Percentiles rank a stretch among this genome's conserved stretches.
phyloP scores from a whole-genome alignment of 306 rosid genomes.

The Malus asiatica region DNA sequence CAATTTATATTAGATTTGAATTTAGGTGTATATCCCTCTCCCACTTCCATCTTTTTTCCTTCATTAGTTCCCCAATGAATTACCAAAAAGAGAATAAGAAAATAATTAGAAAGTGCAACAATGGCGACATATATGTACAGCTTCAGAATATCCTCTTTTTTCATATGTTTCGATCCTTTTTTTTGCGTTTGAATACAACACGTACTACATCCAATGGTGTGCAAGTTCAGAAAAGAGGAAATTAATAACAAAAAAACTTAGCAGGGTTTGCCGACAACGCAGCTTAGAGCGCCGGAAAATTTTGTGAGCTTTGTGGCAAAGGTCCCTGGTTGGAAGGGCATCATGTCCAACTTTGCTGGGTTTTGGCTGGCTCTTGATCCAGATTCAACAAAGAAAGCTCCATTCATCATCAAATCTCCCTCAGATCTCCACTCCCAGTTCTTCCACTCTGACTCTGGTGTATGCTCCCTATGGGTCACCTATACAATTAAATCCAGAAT shows the following conservation, averaged over 20 bases:
- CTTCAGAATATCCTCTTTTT: background rate
- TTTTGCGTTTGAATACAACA: background rate
- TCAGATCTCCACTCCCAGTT: slow-evolving; percentile 75
- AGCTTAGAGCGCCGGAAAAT: slow-evolving; percentile 36
- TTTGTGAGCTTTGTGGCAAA: slow-evolving; percentile 42
- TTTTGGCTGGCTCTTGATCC: slow-evolving; percentile 21
- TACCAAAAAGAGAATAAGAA: background rate
- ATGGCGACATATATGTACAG: background rate
- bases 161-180: background rate
- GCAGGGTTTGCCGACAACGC: slow-evolving; percentile 42
- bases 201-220: background rate
- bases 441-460: slow-evolving; percentile 27
- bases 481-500: background rate
- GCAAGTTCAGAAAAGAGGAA: background rate
- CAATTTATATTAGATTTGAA: background rate
- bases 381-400: slow-evolving; percentile 51
- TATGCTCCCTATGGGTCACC: slow-evolving; percentile 67
- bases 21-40: no score
- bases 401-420: slow-evolving; percentile 58
- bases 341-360: slow-evolving; percentile 36
- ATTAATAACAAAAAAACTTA: slow-evolving; percentile 1
- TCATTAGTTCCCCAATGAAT: background rate
- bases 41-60: no score
- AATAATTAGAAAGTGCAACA: no score
- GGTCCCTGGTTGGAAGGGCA: slow-evolving; percentile 48